These are phyloP conservation scores for Microbotryum scabiosae DNA, from an alignment of 1,284 basidiomycete genomes.

Conservation along the genomic window DNA sequence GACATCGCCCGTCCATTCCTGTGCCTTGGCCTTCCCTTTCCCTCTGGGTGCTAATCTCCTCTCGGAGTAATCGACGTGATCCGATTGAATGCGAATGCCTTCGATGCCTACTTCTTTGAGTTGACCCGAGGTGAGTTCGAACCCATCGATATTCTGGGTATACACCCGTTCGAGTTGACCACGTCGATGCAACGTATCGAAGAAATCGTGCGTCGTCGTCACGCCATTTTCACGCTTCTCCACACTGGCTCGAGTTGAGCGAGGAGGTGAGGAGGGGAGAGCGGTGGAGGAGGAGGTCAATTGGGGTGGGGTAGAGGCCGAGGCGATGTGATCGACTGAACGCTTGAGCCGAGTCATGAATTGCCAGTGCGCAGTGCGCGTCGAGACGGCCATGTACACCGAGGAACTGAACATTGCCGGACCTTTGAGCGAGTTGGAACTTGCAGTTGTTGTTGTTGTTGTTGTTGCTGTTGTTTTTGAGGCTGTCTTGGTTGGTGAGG, in stretches of 20 bases:
- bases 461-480: too few species aligned
- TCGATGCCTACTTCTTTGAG: conserved; percentile 8
- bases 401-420: conserved; percentile 47
- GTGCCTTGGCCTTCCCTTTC: conserved; percentile 17
- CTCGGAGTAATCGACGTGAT: too few species aligned
- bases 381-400: conserved; percentile 49
- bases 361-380: too few species aligned
- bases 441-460: too few species aligned
- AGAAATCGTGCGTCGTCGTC: conserved; percentile 18
- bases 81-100: neutral
- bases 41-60: neutral
- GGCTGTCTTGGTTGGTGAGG: too few species aligned
- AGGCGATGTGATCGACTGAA: conserved; percentile 7
- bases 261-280: neutral
- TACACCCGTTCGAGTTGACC: conserved; percentile 12
- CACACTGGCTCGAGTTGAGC: conserved; percentile 49
- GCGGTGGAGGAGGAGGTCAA: neutral
- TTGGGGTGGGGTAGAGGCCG: conserved; percentile 10
- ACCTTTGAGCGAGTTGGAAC: too few species aligned
- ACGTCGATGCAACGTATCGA: conserved; percentile 11
- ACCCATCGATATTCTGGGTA: conserved; percentile 25
- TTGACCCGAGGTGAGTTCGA: conserved; percentile 14
- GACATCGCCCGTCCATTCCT: conserved; percentile 15
- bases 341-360: conserved; percentile 58
- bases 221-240: conserved; percentile 67